These are phyloP conservation scores for Blastobotrys ciferrii DNA, from an alignment of 1,139 yeast species.

Conservation along the genomic window DNA sequence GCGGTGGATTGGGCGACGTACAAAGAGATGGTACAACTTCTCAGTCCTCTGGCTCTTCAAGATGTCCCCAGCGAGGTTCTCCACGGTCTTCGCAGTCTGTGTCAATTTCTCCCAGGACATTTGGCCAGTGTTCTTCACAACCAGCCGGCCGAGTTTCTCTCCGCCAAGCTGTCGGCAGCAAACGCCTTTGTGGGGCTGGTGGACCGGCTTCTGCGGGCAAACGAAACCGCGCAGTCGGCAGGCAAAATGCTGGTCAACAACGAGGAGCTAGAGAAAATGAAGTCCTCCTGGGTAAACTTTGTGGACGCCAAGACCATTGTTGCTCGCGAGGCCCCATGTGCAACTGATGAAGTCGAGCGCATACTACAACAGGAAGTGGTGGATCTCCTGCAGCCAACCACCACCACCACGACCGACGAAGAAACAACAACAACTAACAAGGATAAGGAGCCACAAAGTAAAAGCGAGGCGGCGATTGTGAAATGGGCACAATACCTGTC, in stretches of 20 bases:
- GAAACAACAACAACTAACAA: background rate
- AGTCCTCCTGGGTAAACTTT: constrained; percentile 54
- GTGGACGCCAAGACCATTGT: constrained; percentile 54
- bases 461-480: constrained; percentile 16
- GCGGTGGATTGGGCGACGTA: constrained; percentile 66
- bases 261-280: constrained; percentile 52
- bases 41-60: constrained; percentile 66
- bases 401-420: background rate
- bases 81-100: constrained; percentile 34
- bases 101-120: constrained; percentile 33
- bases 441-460: constrained; percentile 4
- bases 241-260: constrained; percentile 49
- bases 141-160: constrained; percentile 52
- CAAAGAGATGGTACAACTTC: constrained; percentile 54
- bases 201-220: constrained; percentile 55
- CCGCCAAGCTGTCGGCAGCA: constrained; percentile 55
- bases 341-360: constrained; percentile 38
- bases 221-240: constrained; percentile 60
- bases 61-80: constrained; percentile 58
- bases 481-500: constrained; percentile 44
- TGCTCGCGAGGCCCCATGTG: constrained; percentile 57
- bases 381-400: constrained; percentile 36
- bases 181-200: constrained; percentile 56
- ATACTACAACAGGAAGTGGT: constrained; percentile 48
- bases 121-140: constrained; percentile 36